These are phyloP conservation scores for Carex scoparia DNA, from an alignment of 176 grass and related monocot genomes.

Conservation along the genomic window DNA sequence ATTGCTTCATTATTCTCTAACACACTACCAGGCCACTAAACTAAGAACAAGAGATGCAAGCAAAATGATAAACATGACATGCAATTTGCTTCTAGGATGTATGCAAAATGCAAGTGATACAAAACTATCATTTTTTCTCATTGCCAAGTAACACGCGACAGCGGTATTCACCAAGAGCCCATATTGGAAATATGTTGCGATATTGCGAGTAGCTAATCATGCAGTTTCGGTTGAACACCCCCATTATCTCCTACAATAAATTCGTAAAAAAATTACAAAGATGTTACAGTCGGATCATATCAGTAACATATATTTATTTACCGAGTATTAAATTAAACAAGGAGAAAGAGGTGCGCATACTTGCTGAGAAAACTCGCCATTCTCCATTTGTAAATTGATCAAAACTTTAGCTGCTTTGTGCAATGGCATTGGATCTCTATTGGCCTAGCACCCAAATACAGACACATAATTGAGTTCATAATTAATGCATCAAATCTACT, in stretches of 20 bases:
- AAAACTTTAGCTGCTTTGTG: slow-evolving; percentile 66
- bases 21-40: background rate
- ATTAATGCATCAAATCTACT: background rate
- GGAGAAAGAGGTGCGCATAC: slow-evolving; percentile 37
- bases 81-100: background rate
- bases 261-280: background rate
- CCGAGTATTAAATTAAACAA: background rate
- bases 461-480: background rate
- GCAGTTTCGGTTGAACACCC: slow-evolving; percentile 30
- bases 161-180: slow-evolving; percentile 39
- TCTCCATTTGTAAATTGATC: slow-evolving; percentile 73
- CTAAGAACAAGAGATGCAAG: background rate
- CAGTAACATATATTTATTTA: background rate
- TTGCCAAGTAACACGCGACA: slow-evolving; percentile 9
- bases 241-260: slow-evolving; percentile 39
- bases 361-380: slow-evolving; percentile 90
- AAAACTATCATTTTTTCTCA: background rate
- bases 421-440: slow-evolving; percentile 66
- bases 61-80: background rate
- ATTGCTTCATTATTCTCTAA: background rate
- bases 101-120: background rate
- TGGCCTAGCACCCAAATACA: slow-evolving; percentile 37
- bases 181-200: slow-evolving; percentile 43
- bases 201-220: slow-evolving; percentile 52
- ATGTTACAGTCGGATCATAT: background rate